Percentiles rank a stretch among this genome's conserved stretches.
Conservation (phyloP, 2,329 filamentous ascomycete genomes). For the Ceratocystis ficicola region DNA sequence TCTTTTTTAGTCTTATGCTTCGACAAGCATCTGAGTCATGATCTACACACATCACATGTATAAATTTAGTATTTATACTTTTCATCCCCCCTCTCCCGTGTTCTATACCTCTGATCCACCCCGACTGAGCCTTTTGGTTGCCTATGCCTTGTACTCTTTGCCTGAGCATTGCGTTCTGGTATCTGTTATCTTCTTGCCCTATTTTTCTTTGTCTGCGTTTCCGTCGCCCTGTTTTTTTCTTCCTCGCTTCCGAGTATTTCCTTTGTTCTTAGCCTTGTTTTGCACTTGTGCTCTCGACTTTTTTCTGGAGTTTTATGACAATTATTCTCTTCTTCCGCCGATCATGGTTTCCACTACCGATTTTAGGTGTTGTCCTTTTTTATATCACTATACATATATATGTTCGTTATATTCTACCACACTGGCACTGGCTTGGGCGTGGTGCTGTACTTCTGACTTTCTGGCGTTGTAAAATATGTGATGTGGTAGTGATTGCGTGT, state of each 20-base stretch:
- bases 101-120: background rate
- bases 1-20: slow-evolving; percentile 21
- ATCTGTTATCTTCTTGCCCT: slow-evolving; percentile 13
- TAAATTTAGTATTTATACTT: slow-evolving; percentile 22
- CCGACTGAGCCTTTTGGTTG: background rate
- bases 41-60: slow-evolving; percentile 19
- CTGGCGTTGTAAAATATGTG: background rate
- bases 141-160: slow-evolving; percentile 5
- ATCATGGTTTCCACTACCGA: background rate
- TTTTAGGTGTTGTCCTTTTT: slow-evolving; percentile 5
- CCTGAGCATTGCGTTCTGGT: slow-evolving; percentile 19
- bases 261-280: slow-evolving; percentile 15
- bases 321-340: slow-evolving; percentile 7
- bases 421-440: background rate
- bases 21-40: slow-evolving; percentile 22
- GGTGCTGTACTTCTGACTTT: background rate
- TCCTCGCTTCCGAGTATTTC: slow-evolving; percentile 21
- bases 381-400: slow-evolving; percentile 7
- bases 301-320: slow-evolving; percentile 12
- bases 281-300: background rate
- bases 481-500: background rate
- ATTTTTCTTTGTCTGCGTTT: slow-evolving; percentile 20
- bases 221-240: slow-evolving; percentile 24
- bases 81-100: background rate
- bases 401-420: background rate